Conservation (phyloP, 2,329 filamentous ascomycete species). For the Phaeosphaeria sp. region DNA sequence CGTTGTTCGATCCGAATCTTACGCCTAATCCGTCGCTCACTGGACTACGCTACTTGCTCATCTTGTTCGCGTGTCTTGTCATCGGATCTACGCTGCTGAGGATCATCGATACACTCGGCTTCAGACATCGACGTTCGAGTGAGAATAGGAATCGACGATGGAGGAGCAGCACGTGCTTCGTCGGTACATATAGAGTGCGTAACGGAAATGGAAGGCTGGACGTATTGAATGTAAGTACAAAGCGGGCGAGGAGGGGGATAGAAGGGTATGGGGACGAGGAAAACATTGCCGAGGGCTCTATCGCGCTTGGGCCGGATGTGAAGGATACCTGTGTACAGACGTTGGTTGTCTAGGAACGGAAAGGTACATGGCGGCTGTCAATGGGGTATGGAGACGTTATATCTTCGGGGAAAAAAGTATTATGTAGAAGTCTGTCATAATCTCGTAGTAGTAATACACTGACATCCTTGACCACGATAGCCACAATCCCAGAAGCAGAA, state of each 20-base stretch:
- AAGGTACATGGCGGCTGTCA: too few relatives aligned
- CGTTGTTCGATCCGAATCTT: too few relatives aligned
- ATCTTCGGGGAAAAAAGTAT: background rate
- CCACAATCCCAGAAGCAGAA: background rate
- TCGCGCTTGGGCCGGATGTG: constrained; percentile 18
- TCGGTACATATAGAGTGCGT: background rate
- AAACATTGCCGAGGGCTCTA: background rate
- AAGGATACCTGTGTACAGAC: constrained; percentile 29
- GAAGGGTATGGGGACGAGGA: background rate
- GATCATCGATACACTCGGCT: background rate
- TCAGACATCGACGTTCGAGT: background rate
- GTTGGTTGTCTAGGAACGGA: constrained; percentile 10
- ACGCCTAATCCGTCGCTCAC: too few relatives aligned
- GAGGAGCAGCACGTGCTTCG: background rate
- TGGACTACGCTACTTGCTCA: background rate
- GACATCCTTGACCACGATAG: background rate
- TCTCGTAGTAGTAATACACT: background rate
- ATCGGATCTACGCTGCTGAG: background rate
- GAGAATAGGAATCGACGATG: background rate
- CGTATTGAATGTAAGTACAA: background rate
- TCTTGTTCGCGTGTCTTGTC: background rate
- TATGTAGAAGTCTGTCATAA: background rate
- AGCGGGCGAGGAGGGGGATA: too few relatives aligned
- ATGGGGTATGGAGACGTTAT: too few relatives aligned
- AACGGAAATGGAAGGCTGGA: background rate